These are phyloP conservation scores for Fusarium nelsonii DNA, from an alignment of 2,329 filamentous ascomycete genomes.

Conservation along the genomic window DNA sequence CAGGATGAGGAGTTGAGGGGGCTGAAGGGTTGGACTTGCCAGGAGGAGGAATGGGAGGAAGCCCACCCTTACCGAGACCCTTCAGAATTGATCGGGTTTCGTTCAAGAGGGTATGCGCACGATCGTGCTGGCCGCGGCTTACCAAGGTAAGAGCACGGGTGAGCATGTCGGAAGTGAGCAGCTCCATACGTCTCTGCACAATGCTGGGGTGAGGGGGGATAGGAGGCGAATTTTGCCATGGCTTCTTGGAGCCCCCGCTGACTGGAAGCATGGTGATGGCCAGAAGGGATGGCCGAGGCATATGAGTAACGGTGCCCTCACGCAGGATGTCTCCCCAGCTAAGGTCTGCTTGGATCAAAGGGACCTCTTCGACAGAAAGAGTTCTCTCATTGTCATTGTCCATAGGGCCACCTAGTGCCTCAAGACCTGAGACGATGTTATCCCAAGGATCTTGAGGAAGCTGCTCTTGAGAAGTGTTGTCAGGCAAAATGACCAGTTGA, in stretches of 20 bases:
- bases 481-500: slow-evolving; percentile 90
- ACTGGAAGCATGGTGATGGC: slow-evolving; percentile 95
- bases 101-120: slow-evolving; percentile 89
- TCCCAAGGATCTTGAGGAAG: slow-evolving; percentile 96
- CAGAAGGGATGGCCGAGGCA: slow-evolving; percentile 88
- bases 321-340: slow-evolving; percentile 93
- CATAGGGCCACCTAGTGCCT: slow-evolving; percentile 88
- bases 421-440: slow-evolving; percentile 93
- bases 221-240: slow-evolving; percentile 76
- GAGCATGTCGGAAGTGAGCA: slow-evolving; percentile 98
- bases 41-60: slow-evolving; percentile 85
- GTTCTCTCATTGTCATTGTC: slow-evolving; percentile 88
- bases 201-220: slow-evolving; percentile 96
- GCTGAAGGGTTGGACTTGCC: slow-evolving; percentile 53
- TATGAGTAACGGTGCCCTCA: slow-evolving; percentile 86
- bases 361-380: slow-evolving; percentile 91
- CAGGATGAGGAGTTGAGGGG: slow-evolving; percentile 63
- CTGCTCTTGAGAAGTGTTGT: slow-evolving; percentile 84
- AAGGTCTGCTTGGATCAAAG: slow-evolving; percentile 93
- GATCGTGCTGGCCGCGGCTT: slow-evolving; percentile 90
- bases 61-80: slow-evolving; percentile 91
- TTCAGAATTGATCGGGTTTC: slow-evolving; percentile 97
- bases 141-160: slow-evolving; percentile 92
- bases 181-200: slow-evolving; percentile 96
- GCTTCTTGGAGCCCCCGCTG: slow-evolving; percentile 70